Evolutionary conservation across 108 stramenopile genomes (phyloP), one percentile per base, ranked within the genome.

Genomic region (Bacterosira constricta): DNA sequence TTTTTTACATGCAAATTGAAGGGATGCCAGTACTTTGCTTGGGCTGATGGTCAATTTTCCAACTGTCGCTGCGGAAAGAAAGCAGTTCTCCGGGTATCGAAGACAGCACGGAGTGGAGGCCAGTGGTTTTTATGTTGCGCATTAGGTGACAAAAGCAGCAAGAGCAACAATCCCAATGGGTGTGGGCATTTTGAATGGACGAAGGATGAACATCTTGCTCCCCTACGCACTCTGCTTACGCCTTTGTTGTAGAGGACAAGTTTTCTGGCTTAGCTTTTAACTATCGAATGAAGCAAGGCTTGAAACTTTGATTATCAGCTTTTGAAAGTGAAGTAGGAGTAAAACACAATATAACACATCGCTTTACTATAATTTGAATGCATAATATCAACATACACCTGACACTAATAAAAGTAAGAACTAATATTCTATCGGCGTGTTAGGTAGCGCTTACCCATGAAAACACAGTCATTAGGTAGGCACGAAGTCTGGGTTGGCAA

Each of bases 401-500:
- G n/a, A n/a, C n/a, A n/a, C n/a, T n/a, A n/a, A n/a, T n/a, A n/a
- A n/a, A n/a, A n/a, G n/a, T n/a, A n/a, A n/a, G n/a, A n/a, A n/a
- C n/a, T n/a, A n/a, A n/a, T n/a, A n/a, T n/a, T n/a, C n/a, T n/a
- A n/a, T n/a, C n/a, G n/a, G n/a, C n/a, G n/a, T n/a, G n/a, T n/a
- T n/a, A n/a, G n/a, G n/a, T n/a, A n/a, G n/a, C n/a, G n/a, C n/a
- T n/a, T n/a, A n/a, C n/a, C n/a, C n/a, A n/a, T n/a, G n/a, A n/a
- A n/a, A 54, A 29, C 34, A 17, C 53, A 54, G 7, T 15, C 47
- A 18, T 86, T 67, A 94, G 1, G 81, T 89, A 7, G 94, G 94
- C 23, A 95, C 90, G 82, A 95, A 95, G 31, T 90, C 34, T 4
- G 94, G 94, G 84, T 92, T 95, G 15, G 88, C 88, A 35, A 64